Conservation (phyloP, 371 early-diverging fungal species). For the Entomophthora muscae region DNA sequence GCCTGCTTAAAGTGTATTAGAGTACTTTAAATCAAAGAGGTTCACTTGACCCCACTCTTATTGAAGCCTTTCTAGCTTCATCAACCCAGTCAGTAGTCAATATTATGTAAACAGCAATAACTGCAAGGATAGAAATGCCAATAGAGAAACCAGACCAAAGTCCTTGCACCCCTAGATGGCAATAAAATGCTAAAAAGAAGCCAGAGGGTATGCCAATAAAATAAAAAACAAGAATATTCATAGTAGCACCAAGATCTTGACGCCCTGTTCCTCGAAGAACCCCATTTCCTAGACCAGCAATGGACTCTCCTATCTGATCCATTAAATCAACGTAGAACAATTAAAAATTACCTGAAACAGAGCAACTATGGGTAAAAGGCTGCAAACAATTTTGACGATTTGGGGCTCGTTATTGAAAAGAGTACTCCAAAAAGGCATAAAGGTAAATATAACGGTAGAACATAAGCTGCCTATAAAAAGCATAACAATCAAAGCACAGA, state of each 20-base stretch:
- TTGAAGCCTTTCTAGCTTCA: slow-evolving; percentile 5
- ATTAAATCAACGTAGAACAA: slow-evolving; percentile 18
- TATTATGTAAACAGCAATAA: not conserved
- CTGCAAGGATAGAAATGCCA: not conserved
- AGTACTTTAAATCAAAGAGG: too few species aligned
- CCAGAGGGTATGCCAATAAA: slow-evolving; percentile 48
- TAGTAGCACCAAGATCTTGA: slow-evolving; percentile 44
- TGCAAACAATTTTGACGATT: slow-evolving; percentile 45
- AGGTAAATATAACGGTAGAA: slow-evolving; percentile 21
- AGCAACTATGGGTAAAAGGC: slow-evolving; percentile 55
- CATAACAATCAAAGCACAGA: slow-evolving; percentile 16
- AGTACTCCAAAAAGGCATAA: slow-evolving; percentile 15
- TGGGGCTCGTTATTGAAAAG: slow-evolving; percentile 45
- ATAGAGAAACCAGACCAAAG: slow-evolving; percentile 33
- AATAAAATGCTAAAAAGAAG: slow-evolving; percentile 32
- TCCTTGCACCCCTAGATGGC: slow-evolving; percentile 35
- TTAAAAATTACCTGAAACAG: slow-evolving; percentile 48
- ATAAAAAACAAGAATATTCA: slow-evolving; percentile 43
- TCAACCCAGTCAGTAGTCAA: slow-evolving; percentile 10
- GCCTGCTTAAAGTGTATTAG: too few species aligned
- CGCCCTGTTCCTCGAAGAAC: slow-evolving; percentile 51
- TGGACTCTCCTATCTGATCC: slow-evolving; percentile 42
- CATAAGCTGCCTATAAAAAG: slow-evolving; percentile 13
- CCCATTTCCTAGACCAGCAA: slow-evolving; percentile 47
- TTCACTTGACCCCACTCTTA: not conserved